A percentile compares a stretch with the other conserved stretches of the same genome.
These are phyloP conservation scores for Lepidium aucheri DNA, from an alignment of 345 rosid species.

Conservation along the genomic window DNA sequence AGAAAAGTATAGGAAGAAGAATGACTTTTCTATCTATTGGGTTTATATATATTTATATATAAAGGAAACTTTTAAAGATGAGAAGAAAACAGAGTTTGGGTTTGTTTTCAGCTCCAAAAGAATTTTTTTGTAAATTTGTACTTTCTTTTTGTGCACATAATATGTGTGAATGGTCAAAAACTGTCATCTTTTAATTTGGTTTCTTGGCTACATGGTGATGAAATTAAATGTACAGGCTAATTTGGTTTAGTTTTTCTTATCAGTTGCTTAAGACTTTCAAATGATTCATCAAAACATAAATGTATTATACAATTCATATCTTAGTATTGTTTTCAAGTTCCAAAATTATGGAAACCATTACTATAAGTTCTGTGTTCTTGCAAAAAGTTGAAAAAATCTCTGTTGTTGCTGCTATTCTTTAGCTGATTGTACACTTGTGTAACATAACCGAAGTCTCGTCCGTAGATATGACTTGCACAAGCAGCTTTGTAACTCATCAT, in stretches of 20 bases:
- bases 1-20: slow-evolving; percentile 23
- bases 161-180: slow-evolving; percentile 24
- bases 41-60: slow-evolving; percentile 18
- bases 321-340: no score
- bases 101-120: slow-evolving; percentile 26
- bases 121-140: slow-evolving; percentile 29
- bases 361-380: slow-evolving; percentile 33
- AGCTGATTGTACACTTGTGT: slow-evolving; percentile 26
- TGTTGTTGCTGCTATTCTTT: slow-evolving; percentile 13
- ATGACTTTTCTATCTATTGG: slow-evolving; percentile 11
- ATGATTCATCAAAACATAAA: no score
- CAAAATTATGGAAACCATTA: no score
- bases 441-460: slow-evolving; percentile 43
- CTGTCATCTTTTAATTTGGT: slow-evolving; percentile 15
- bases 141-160: slow-evolving; percentile 23
- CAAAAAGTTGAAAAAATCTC: slow-evolving; percentile 35
- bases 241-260: not conserved
- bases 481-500: slow-evolving; percentile 67
- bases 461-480: slow-evolving; percentile 62
- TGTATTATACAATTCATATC: no score
- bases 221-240: slow-evolving; percentile 20
- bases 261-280: not conserved
- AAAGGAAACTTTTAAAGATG: slow-evolving; percentile 10
- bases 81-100: slow-evolving; percentile 26
- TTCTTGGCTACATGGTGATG: slow-evolving; percentile 14